These are phyloP conservation scores for Ogataea dorogensis DNA, from an alignment of 805 yeast species.

Conservation along the genomic window DNA sequence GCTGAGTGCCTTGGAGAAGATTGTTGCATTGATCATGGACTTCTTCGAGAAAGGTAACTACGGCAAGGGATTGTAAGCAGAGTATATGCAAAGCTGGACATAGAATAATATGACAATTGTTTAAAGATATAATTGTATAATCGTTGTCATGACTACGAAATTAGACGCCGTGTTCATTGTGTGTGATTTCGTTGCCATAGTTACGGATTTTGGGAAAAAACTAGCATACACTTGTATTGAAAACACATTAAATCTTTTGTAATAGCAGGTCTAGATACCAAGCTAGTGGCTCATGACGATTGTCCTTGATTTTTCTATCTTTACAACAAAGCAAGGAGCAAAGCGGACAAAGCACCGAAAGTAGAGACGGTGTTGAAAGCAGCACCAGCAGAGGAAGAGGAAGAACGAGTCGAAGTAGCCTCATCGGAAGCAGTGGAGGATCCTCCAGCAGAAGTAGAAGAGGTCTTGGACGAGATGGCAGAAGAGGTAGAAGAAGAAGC, in stretches of 20 bases:
- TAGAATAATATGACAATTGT: too few relatives aligned
- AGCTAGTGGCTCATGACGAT: neutral
- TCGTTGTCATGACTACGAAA: too few relatives aligned
- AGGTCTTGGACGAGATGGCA: conserved; percentile 24
- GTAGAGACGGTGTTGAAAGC: conserved; percentile 37
- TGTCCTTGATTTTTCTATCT: conserved; percentile 1
- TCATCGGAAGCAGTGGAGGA: conserved; percentile 39
- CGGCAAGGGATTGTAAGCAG: conserved; percentile 73
- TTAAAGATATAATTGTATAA: too few relatives aligned
- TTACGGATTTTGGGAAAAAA: neutral
- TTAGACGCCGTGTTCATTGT: too few relatives aligned
- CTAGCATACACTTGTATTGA: conserved; percentile 7
- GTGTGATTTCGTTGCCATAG: neutral
- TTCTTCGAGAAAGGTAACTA: conserved; percentile 80
- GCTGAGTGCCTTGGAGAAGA: conserved; percentile 73
- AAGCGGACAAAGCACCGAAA: conserved; percentile 49
- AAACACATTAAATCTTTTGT: conserved; percentile 8
- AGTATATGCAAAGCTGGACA: too few relatives aligned
- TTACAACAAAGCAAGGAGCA: conserved; percentile 52
- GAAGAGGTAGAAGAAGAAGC: conserved; percentile 44
- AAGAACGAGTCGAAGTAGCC: conserved; percentile 33
- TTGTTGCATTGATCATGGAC: conserved; percentile 69
- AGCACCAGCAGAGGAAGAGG: conserved; percentile 34
- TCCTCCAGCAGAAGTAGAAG: conserved; percentile 27
- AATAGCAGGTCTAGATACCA: conserved; percentile 1